Evolutionary conservation across 164 flowering plant genomes (phyloP), one percentile per base, ranked within the genome.

Genomic region (Vitis riparia): DNA sequence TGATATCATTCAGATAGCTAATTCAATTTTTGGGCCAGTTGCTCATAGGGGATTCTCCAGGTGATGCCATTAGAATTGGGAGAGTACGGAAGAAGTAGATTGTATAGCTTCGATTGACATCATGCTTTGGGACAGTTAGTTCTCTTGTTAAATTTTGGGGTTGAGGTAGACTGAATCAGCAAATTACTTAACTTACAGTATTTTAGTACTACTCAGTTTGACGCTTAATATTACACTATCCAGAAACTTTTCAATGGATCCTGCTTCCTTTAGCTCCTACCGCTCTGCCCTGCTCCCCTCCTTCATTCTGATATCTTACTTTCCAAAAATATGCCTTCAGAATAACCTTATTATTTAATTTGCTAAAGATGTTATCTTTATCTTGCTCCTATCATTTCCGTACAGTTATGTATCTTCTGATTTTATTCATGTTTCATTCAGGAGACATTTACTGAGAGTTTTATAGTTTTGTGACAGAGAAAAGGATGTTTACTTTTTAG

Each of bases 401-500:
- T 62, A 27, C 16, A 16, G 17, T 62, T 59, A 48, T 48, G 52
- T 62, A 8, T 47, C 65, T 47, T 62, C 52, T 16, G 65, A 62
- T 62, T 37, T 16, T 62, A 47, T 48, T 16, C 16, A 9, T 61
- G 30, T 44, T 62, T 62, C 30, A 14, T 9, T 62, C 5, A 14
- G 4, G 9, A 62, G 51, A 30, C 19, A 32, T 60, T 60, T 47
- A 60, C 13, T 11, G n/a, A 30, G 11, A 15, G 16, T 49, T 60
- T 60, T 60, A 11, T 29, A 16, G 15, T n/a, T 14, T 62, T 47
- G 16, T 14, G 19, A 30, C 17, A 37, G 16, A 47, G 65, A 48
- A 62, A 62, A 62, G 65, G 29, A 47, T 62, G 52, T 48, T 23
- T 15, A 9, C 52, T 62, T 62, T 62, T 62, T 8, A n/a, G 47